Base-by-base conservation (phyloP, 768 basidiomycete species). In the Dacryopinax primogenitus region DNA sequence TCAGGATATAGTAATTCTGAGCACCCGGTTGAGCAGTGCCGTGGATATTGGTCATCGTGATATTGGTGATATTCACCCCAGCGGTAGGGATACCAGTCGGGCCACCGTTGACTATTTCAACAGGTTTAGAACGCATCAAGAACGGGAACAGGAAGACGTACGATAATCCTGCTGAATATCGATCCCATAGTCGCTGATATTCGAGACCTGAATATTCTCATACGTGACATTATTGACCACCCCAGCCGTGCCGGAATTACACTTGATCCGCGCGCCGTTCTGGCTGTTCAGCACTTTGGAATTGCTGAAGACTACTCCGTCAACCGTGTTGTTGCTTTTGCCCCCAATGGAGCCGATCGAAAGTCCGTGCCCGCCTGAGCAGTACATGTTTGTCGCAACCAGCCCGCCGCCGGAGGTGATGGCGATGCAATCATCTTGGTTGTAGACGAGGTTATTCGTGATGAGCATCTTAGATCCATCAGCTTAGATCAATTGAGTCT, bases 121-220 rank as follows among this genome's bases (percentile, higher is more conserved):
- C n/a, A n/a, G n/a, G n/a, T n/a, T n/a, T n/a, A n/a, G n/a, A n/a
- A n/a, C n/a, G n/a, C n/a, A n/a, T n/a, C n/a, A n/a, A n/a, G n/a
- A n/a, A n/a, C n/a, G n/a, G n/a, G n/a, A n/a, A 33, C 1, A 28
- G 36, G 23, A 12, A 23, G 37, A 28, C 66, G 63, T 28, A 66
- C 66, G 63, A 63, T 68, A 68, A 39, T 68, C 67, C 26, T 64
- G 64, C 65, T 68, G 67, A 58, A 68, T 66, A 33, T 66, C 67
- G 33, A 68, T 41, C 45, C 65, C 67, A 37, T 68, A 68, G 30
- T 61, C 64, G 30, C 64, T 66, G 26, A 68, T 68, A 26, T 66
- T 63, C 23, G 45, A 63, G 45, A 68, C 11, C 35, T 63, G 33
- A 30, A 68, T 66, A 47, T 68, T 68, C 23, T 47, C 45, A 32